Evolutionary conservation across 164 flowering plant species (phyloP).

Genomic region (Dillenia suffruticosa): DNA sequence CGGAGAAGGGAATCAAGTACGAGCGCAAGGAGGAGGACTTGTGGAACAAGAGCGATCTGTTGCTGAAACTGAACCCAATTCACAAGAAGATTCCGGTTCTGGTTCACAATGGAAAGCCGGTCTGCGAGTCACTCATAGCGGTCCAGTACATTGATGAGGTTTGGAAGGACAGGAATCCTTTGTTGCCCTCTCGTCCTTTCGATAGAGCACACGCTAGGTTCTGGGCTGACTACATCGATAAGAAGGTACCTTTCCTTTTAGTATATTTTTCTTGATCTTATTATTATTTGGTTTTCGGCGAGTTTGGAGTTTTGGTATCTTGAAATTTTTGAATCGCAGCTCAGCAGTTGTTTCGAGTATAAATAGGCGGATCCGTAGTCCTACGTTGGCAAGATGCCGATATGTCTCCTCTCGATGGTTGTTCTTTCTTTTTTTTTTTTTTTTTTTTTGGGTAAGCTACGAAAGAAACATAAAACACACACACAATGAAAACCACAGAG

Average conservation of each 20-base stretch:
- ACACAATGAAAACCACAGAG: no score
- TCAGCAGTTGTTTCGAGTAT: no score
- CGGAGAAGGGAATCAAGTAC: background rate
- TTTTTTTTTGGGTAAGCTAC: no score
- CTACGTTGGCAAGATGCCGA: no score
- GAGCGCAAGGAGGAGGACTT: background rate
- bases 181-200: conserved; percentile 1
- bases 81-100: conserved; percentile 5
- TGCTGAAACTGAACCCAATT: conserved; percentile 1
- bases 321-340: no score
- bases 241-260: background rate
- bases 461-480: no score
- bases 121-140: background rate
- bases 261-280: no score
- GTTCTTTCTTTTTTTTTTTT: no score
- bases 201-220: background rate
- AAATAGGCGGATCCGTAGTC: no score
- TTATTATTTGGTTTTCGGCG: no score
- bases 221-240: conserved; percentile 3
- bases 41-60: background rate
- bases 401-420: no score
- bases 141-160: conserved; percentile 5
- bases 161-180: conserved; percentile 1
- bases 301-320: no score
- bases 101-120: conserved; percentile 1